Evolutionary conservation across 1,139 yeast species (phyloP).

Genomic region (Diutina ranongensis): DNA sequence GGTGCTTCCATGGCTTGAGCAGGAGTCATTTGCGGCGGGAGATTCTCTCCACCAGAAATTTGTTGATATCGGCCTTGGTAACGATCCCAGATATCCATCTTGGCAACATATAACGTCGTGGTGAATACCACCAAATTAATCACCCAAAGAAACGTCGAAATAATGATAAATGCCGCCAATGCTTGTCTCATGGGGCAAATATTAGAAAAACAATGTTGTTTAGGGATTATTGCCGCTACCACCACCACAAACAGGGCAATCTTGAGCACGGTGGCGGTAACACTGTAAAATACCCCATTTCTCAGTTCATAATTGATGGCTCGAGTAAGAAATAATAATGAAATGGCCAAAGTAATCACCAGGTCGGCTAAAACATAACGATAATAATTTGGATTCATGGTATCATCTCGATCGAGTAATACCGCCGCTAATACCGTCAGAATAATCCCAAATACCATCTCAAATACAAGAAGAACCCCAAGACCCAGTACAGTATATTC

Average conservation of each 20-base stretch:
- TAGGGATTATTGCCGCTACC: constrained; percentile 18
- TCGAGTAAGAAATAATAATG: constrained; percentile 24
- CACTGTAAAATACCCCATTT: constrained; percentile 33
- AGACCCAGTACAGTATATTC: constrained; percentile 19
- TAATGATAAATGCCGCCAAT: constrained; percentile 25
- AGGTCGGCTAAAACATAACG: constrained; percentile 30
- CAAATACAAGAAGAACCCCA: constrained; percentile 24
- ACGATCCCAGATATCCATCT: constrained; percentile 13
- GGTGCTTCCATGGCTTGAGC: background rate
- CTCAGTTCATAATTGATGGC: constrained; percentile 29
- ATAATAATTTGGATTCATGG: constrained; percentile 18
- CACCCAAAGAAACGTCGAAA: constrained; percentile 32
- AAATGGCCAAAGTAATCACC: constrained; percentile 21
- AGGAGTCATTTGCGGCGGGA: background rate
- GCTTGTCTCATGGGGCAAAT: constrained; percentile 27
- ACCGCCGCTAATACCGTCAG: constrained; percentile 22
- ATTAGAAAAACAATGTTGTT: constrained; percentile 13
- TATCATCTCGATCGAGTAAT: constrained; percentile 16
- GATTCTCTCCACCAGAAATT: background rate
- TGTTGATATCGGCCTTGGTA: background rate
- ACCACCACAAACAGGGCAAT: constrained; percentile 24
- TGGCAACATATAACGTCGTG: constrained; percentile 31
- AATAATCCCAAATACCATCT: constrained; percentile 22
- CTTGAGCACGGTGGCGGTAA: constrained; percentile 22
- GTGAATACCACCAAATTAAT: constrained; percentile 27